Conservation (phyloP, 2,329 filamentous ascomycete species). For the Teratosphaeria zuluensis region DNA sequence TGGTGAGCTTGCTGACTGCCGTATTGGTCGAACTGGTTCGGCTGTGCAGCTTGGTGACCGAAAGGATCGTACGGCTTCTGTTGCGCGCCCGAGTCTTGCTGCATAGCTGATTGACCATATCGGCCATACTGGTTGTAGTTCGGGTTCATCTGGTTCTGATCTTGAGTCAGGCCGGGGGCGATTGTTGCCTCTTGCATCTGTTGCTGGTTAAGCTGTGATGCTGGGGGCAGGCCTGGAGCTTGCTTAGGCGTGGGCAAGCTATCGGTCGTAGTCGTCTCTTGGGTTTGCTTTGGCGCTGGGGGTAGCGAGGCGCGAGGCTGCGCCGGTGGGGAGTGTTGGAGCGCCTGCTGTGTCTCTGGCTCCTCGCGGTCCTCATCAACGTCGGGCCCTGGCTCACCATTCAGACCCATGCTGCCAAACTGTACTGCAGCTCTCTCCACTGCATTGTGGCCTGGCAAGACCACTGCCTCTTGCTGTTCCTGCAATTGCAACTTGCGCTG, state of each 20-base stretch:
- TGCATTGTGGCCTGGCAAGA: slow-evolving; percentile 94
- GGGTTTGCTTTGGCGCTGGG: slow-evolving; percentile 48
- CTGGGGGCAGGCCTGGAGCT: slow-evolving; percentile 48
- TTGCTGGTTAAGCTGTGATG: slow-evolving; percentile 43
- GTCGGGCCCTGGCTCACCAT: slow-evolving; percentile 64
- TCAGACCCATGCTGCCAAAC: slow-evolving; percentile 90
- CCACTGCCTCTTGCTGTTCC: slow-evolving; percentile 93
- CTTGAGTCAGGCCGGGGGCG: slow-evolving; percentile 45
- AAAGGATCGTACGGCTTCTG: slow-evolving; percentile 88
- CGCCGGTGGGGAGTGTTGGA: slow-evolving; percentile 80
- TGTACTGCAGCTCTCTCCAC: slow-evolving; percentile 89
- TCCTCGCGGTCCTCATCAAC: slow-evolving; percentile 93
- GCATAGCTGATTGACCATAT: slow-evolving; percentile 51
- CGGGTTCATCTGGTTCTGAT: slow-evolving; percentile 34
- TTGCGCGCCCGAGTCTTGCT: slow-evolving; percentile 48
- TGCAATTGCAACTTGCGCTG: slow-evolving; percentile 77
- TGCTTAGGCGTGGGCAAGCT: slow-evolving; percentile 45
- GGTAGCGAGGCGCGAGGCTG: slow-evolving; percentile 80
- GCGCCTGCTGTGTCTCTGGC: slow-evolving; percentile 88
- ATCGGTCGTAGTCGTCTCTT: slow-evolving; percentile 31
- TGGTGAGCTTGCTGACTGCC: slow-evolving; percentile 48
- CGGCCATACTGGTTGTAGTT: slow-evolving; percentile 58
- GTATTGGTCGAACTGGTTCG: slow-evolving; percentile 38
- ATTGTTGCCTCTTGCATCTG: slow-evolving; percentile 32
- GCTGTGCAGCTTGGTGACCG: slow-evolving; percentile 55